Evolutionary conservation across 2,329 filamentous ascomycete species (phyloP), one percentile per base, ranked within the genome.

Genomic region (Sporothrix phasma): DNA sequence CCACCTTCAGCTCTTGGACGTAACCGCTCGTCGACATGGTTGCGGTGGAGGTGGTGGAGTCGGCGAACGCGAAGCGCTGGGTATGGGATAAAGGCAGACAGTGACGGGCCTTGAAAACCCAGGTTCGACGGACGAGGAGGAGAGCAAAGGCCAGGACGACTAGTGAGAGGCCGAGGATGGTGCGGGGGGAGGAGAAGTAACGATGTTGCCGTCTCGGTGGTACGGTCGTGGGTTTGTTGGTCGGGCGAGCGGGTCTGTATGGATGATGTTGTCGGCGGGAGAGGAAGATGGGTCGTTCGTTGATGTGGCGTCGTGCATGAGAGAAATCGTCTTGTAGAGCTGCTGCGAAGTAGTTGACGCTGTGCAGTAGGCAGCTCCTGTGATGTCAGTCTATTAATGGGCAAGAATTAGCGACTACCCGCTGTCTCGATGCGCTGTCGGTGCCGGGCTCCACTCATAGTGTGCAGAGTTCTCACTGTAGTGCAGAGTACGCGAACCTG

Each of bases 1-100:
- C 92, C 63, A 96, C 83, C 72, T 88, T 81, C 70, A 94, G 85
- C 79, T 97, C 92, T 68, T 87, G 84, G 65, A 83, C 79, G 80
- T 94, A 96, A 56, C 78, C 47, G 81, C 31, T 13, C 19, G 22
- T 37, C 41, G 73, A 92, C 89, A 72, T 71, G 72, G 78, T 79
- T 68, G 68, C 69, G 66, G 71, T 54, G 46, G 26, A 8, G 29
- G 49, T 13, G 24, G 26, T 15, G 10, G n/a, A n/a, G n/a, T n/a
- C n/a, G n/a, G n/a, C n/a, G n/a, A n/a, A n/a, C n/a, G n/a, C n/a
- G n/a, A 15, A 11, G 31, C 56, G 60, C 17, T 41, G 59, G 26
- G 39, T 10, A 17, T 46, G 59, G 62, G 61, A 61, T 58, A 64
- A 64, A 69, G 56, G 47, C 67, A 66, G 60, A 61, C 54, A 53